Base-by-base conservation (phyloP, 768 basidiomycete species). In the Suillus ampliporus region DNA sequence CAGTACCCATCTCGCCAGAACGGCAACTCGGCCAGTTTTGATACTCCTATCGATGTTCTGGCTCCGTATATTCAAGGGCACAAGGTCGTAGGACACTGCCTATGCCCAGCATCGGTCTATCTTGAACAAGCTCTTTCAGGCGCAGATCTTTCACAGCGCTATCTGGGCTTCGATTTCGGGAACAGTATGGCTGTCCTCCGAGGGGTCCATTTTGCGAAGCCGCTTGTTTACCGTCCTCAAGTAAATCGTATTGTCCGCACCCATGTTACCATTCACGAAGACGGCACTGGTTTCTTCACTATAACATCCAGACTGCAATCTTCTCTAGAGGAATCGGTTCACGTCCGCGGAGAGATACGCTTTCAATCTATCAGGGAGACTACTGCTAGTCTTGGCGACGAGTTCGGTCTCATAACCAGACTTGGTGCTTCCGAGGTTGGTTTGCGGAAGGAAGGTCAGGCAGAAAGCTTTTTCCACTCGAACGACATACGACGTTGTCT, bases 91-190 rank as follows among this genome's bases (percentile, higher is more conserved):
- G 84, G 80, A 5, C 60, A 79, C 38, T 78, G 85, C 0, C 77
- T 89, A 5, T 90, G 89, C 65, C 89, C 89, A 11, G 89, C 86
- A 1, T 89, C 88, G 0, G 81, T 89, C 2, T 89, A 89, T 65
- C 69, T 86, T 14, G 88, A 90, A 65, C 81, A 86, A 46, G 83
- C 78, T 0, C 72, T 83, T 40, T 80, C 84, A 7, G 83, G 81
- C 1, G 74, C 84, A 13, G 62, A 76, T 35, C 75, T 83, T 37
- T 68, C 79, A 4, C 69, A 71, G 28, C 71, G 71, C 13, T 71
- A 81, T 21, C 68, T 77, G 34, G 68, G 68, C 1, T 59, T 70
- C 17, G 78, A 78, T 38, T 71, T 72, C 38, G 75, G 80, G n/a
- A 61, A 69, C 21, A 71, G 65, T 23, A 67, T 70, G 64, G 69